Evolutionary conservation across 2,329 filamentous ascomycete species (phyloP).

Genomic region (Pestalotiopsis sp.): DNA sequence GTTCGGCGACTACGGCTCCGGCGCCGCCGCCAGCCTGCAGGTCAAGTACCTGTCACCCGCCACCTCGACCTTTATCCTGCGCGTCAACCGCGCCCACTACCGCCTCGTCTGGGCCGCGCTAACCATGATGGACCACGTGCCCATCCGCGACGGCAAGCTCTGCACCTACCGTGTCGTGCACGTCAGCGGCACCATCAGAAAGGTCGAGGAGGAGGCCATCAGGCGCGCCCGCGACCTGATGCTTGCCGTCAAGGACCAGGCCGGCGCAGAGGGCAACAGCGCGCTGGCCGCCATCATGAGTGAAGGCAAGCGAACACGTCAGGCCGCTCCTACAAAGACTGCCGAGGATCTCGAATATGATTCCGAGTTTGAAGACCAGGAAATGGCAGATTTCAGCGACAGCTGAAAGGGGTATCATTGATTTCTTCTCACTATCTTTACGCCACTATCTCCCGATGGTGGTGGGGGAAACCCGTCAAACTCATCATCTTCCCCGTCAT

Average conservation of each 20-base stretch:
- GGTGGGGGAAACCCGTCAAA: slow-evolving; percentile 55
- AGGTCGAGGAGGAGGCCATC: slow-evolving; percentile 88
- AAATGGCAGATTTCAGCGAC: slow-evolving; percentile 30
- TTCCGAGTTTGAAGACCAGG: slow-evolving; percentile 40
- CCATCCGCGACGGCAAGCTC: slow-evolving; percentile 56
- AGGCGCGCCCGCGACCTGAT: slow-evolving; percentile 73
- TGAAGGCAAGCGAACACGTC: slow-evolving; percentile 21
- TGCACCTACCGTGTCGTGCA: slow-evolving; percentile 85
- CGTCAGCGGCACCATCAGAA: slow-evolving; percentile 90
- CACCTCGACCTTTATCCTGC: slow-evolving; percentile 93
- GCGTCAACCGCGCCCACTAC: slow-evolving; percentile 80
- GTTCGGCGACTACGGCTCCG: slow-evolving; percentile 88
- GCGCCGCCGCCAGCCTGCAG: slow-evolving; percentile 65
- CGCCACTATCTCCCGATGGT: slow-evolving; percentile 56
- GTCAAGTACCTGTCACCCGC: slow-evolving; percentile 91
- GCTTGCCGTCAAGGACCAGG: slow-evolving; percentile 59
- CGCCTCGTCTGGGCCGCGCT: slow-evolving; percentile 88
- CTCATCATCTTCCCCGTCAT: slow-evolving; percentile 39
- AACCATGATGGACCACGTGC: slow-evolving; percentile 75
- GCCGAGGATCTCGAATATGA: slow-evolving; percentile 48
- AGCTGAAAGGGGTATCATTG: slow-evolving; percentile 44
- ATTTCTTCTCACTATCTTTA: slow-evolving; percentile 71
- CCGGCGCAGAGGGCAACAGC: slow-evolving; percentile 24
- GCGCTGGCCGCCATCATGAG: slow-evolving; percentile 42
- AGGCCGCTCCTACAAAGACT: slow-evolving; percentile 27